Evolutionary conservation across 192 early-diverging fungal genomes (phyloP).

Genomic region (Coemansia sp.): DNA sequence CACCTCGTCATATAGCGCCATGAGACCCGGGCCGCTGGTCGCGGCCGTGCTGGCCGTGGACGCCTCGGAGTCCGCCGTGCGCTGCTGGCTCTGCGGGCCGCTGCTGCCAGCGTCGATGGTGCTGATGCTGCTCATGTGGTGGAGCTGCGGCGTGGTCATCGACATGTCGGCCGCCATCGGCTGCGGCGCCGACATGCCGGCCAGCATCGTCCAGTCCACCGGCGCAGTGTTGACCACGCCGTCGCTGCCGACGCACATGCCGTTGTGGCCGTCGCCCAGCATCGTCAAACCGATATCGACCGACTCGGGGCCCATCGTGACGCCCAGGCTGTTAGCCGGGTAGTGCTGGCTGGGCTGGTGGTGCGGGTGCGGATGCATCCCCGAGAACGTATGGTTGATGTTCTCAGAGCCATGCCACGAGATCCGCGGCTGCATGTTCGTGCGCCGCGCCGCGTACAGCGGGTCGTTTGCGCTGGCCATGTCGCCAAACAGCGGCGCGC

Average conservation of each 20-base stretch:
- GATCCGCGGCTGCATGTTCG: slow-evolving; percentile 31
- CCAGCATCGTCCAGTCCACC: slow-evolving; percentile 47
- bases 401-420: slow-evolving; percentile 51
- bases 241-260: slow-evolving; percentile 20
- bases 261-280: slow-evolving; percentile 21
- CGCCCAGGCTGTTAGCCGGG: slow-evolving; percentile 24
- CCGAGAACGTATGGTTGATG: slow-evolving; percentile 37
- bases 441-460: slow-evolving; percentile 26
- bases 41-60: background rate
- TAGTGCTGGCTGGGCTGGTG: slow-evolving; percentile 13
- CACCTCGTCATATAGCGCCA: slow-evolving; percentile 50
- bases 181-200: slow-evolving; percentile 30
- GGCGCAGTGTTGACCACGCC: slow-evolving; percentile 15
- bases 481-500: slow-evolving; percentile 30
- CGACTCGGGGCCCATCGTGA: slow-evolving; percentile 29
- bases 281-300: slow-evolving; percentile 34
- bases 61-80: slow-evolving; percentile 10
- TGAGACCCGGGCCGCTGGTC: slow-evolving; percentile 18
- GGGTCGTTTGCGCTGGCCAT: slow-evolving; percentile 12
- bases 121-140: slow-evolving; percentile 35
- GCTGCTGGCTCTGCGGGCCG: slow-evolving; percentile 16
- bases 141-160: slow-evolving; percentile 22
- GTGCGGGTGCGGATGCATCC: slow-evolving; percentile 23
- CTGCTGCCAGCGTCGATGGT: slow-evolving; percentile 15
- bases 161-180: slow-evolving; percentile 14